These are phyloP conservation scores for Tilletia caries DNA, from an alignment of 1,284 basidiomycete genomes.

Conservation along the genomic window DNA sequence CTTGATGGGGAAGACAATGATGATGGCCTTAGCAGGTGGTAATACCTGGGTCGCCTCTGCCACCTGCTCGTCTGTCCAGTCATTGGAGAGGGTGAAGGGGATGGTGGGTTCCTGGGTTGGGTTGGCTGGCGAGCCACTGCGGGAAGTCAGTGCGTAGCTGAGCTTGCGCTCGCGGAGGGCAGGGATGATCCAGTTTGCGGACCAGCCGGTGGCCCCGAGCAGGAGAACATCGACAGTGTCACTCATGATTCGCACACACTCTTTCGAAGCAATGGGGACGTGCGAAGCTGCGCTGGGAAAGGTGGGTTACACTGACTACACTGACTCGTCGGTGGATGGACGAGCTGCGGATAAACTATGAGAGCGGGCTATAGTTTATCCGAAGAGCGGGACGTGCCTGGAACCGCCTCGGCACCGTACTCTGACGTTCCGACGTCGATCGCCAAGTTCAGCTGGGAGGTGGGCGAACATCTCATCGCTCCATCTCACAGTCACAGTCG, in stretches of 20 bases:
- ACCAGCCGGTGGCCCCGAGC: constrained; percentile 7
- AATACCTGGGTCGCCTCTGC: constrained; percentile 56
- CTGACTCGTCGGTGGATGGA: too few relatives aligned
- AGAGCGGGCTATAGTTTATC: too few relatives aligned
- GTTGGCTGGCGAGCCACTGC: background rate
- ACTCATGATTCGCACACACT: background rate
- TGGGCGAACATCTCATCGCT: too few relatives aligned
- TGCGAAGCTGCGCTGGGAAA: too few relatives aligned
- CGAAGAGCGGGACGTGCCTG: too few relatives aligned
- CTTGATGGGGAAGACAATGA: constrained; percentile 62
- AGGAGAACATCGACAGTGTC: constrained; percentile 1
- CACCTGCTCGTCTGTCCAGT: constrained; percentile 30
- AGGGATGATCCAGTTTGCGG: constrained; percentile 5
- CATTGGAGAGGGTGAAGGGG: constrained; percentile 50
- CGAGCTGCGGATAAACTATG: too few relatives aligned
- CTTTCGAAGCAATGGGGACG: too few relatives aligned
- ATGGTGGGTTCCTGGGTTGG: constrained; percentile 24
- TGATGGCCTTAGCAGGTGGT: constrained; percentile 62
- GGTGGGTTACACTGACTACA: too few relatives aligned
- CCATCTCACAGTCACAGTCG: too few relatives aligned
- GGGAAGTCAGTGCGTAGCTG: constrained; percentile 5
- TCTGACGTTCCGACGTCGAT: too few relatives aligned
- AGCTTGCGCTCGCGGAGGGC: background rate
- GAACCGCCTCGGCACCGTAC: too few relatives aligned
- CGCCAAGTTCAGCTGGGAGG: too few relatives aligned